Evolutionary conservation across 257 asterid species (phyloP), one percentile per base, ranked within the genome.

Genomic region (Oldenlandia corymbosa): DNA sequence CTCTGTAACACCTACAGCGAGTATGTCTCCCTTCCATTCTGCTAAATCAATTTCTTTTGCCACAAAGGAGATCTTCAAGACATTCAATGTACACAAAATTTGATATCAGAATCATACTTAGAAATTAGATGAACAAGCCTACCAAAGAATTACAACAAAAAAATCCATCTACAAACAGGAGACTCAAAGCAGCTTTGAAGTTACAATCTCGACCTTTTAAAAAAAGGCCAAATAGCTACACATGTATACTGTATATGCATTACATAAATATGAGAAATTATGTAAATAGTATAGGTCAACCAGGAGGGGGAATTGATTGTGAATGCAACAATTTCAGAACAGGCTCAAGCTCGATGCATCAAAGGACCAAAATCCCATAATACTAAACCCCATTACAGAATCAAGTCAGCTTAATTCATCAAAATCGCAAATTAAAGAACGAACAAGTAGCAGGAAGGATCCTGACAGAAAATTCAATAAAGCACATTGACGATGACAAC

Each of bases 1-100:
- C 78, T 85, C 96, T 0, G 95, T 80, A 57, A 86, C 92, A 16
- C 96, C 99, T 39, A 93, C 91, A 18, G 91, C 95, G 50, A 93
- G 95, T 51, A 93, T 80, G 77, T 90, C 99, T 53, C 99, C 99
- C 81, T 90, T 93, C 99, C 99, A 93, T 80, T 85, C 94, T 5
- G 78, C 83, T 79, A 88, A 69, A 76, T 90, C 95, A 57, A 81
- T 76, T 65, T 87, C 97, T 84, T 93, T 90, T 27, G 96, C 95
- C 45, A 85, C 72, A 79, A 93, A 80, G 45, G 95, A 79, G 71
- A 93, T 84, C 97, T 92, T 62, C 65, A 63, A 62, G 52, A 69
- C 51, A 59, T 55, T 31, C 65, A 20, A 28, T 18, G 66, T 13
- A 70, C 53, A 62, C 17, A 64, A 3, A 45, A 37, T n/a, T n/a